Evolutionary conservation across 2,329 filamentous ascomycete species (phyloP).

Genomic region (Aspergillus ochraceus): DNA sequence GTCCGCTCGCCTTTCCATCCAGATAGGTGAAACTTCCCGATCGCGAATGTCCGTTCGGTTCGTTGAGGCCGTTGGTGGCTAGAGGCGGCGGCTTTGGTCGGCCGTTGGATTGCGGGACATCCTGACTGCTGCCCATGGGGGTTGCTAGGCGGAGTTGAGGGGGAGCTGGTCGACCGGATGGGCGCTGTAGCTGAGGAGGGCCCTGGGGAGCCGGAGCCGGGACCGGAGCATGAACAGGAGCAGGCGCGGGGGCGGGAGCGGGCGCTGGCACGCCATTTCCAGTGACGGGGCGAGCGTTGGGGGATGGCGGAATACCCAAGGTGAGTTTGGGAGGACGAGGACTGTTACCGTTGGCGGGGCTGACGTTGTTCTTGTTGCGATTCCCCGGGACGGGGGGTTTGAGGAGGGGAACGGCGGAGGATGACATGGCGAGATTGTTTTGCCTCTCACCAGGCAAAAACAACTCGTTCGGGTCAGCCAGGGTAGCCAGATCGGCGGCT

Average conservation of each 20-base stretch:
- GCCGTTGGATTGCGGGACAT: constrained; percentile 65
- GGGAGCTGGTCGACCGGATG: constrained; percentile 59
- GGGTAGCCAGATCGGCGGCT: constrained; percentile 37
- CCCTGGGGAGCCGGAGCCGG: constrained; percentile 24
- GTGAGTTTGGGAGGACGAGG: constrained; percentile 74
- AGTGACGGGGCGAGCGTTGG: constrained; percentile 72
- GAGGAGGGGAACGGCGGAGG: constrained; percentile 73
- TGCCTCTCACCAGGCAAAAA: constrained; percentile 42
- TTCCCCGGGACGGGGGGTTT: constrained; percentile 77
- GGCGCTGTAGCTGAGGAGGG: constrained; percentile 35
- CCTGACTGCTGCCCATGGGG: constrained; percentile 73
- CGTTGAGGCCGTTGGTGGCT: constrained; percentile 72
- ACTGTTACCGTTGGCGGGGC: constrained; percentile 49
- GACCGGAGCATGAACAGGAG: constrained; percentile 25
- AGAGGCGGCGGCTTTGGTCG: constrained; percentile 58
- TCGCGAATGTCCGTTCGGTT: constrained; percentile 76
- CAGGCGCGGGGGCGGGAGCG: constrained; percentile 24
- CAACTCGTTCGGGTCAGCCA: constrained; percentile 43
- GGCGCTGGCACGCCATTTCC: constrained; percentile 45
- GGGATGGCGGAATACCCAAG: constrained; percentile 85
- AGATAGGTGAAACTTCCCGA: constrained; percentile 79
- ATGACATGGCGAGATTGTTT: constrained; percentile 60
- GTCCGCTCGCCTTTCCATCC: constrained; percentile 75
- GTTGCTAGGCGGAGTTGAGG: constrained; percentile 85
- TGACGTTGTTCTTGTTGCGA: constrained; percentile 45